Conservation (phyloP, 352 stramenopile genomes). For the Globisporangium echinulatum region DNA sequence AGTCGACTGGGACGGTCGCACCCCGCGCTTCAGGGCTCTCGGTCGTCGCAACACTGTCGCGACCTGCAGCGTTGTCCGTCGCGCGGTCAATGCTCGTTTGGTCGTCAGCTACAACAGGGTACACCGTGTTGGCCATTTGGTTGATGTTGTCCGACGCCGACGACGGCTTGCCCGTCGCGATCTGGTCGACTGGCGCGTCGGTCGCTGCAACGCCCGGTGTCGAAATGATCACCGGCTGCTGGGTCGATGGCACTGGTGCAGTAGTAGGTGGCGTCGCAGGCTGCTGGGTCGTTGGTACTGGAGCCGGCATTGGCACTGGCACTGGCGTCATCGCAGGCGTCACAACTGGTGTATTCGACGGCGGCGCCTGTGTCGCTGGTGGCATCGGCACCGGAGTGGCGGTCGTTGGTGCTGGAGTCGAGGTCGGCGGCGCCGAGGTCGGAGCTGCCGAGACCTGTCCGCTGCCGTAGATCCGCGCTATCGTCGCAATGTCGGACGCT, state of each 20-base stretch:
- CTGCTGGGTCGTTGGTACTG: background rate
- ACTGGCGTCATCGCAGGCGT: slow-evolving; percentile 2
- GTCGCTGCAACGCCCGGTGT: background rate
- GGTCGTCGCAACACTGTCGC: background rate
- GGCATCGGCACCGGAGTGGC: slow-evolving; percentile 1
- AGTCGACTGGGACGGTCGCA: background rate
- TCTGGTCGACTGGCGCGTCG: background rate
- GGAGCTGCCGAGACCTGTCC: slow-evolving; percentile 1
- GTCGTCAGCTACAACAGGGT: background rate
- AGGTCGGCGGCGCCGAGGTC: background rate
- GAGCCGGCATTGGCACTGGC: background rate
- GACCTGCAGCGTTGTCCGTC: background rate
- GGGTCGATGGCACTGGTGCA: background rate
- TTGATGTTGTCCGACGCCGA: slow-evolving; percentile 12
- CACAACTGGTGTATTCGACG: background rate
- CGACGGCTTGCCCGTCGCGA: background rate
- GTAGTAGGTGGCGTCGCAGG: background rate
- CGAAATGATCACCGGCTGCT: background rate
- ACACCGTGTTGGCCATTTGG: slow-evolving; percentile 3
- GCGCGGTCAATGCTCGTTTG: background rate
- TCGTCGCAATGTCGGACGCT: slow-evolving; percentile 17
- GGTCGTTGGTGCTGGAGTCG: background rate
- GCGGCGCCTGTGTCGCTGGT: background rate
- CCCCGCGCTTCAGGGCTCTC: background rate
- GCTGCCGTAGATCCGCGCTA: slow-evolving; percentile 16